phyloP scores from a whole-genome alignment of 2,329 filamentous ascomycete genomes.

The Penicillium brasilianum region DNA sequence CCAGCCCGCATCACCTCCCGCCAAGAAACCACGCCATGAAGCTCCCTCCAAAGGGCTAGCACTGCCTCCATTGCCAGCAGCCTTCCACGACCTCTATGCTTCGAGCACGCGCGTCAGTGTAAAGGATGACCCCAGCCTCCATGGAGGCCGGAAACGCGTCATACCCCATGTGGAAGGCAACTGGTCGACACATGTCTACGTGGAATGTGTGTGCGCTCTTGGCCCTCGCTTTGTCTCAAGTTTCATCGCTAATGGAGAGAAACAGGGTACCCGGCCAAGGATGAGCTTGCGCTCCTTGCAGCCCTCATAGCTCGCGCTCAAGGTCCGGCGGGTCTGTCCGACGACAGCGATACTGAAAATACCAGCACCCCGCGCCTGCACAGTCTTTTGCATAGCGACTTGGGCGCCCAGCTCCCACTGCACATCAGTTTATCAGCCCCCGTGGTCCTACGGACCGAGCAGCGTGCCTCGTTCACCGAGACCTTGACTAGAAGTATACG shows the following conservation, averaged over 20 bases:
- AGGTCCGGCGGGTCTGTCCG: conserved; percentile 38
- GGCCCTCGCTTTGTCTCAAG: background rate
- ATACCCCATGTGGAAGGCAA: conserved; percentile 85
- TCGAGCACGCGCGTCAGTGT: conserved; percentile 77
- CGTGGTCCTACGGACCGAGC: conserved; percentile 72
- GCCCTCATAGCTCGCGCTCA: conserved; percentile 35
- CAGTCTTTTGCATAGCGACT: conserved; percentile 75
- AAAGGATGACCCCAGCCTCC: conserved; percentile 79
- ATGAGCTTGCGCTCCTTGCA: conserved; percentile 41
- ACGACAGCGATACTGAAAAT: background rate
- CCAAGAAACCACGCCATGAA: conserved; percentile 33
- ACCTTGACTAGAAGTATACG: conserved; percentile 56
- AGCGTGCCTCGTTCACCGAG: conserved; percentile 71
- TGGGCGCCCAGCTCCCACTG: conserved; percentile 77
- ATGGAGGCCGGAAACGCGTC: conserved; percentile 80
- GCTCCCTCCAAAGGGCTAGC: conserved; percentile 18
- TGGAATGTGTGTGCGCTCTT: conserved; percentile 75
- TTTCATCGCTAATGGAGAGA: conserved; percentile 5
- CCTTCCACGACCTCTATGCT: conserved; percentile 90
- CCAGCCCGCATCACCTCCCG: conserved; percentile 22
- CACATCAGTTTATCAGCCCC: conserved; percentile 91
- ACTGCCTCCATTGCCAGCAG: conserved; percentile 75
- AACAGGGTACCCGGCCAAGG: conserved; percentile 48
- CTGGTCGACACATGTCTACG: conserved; percentile 91
- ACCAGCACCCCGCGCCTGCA: conserved; percentile 55